Base-by-base conservation (phyloP, 208 protist species). In the Crithidia brevicula region DNA sequence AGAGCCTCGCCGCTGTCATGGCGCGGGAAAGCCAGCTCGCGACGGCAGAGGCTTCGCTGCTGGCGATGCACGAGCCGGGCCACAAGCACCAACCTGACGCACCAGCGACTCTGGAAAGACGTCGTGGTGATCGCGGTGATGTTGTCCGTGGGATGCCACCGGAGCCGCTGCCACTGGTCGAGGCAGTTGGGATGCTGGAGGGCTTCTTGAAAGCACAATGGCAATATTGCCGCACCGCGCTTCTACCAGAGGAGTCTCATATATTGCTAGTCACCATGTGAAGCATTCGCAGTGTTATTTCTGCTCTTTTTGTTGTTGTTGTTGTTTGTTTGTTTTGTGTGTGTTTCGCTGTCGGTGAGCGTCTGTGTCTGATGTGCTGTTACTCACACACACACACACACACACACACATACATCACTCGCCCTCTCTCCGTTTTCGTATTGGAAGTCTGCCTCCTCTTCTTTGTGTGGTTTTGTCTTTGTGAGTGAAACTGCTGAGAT, bases 241-340 rank as follows among this genome's bases (percentile, higher is more conserved):
- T 83, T 66, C 74, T 86, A 58, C 34, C 72, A 33, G 79, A 85
- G 49, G 85, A 86, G 34, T 78, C 80, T 22, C 63, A 74, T 18
- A 54, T 85, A 8, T 52, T 86, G 36, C 77, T 89, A n/a, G n/a
- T n/a, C n/a, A n/a, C n/a, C n/a, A n/a, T n/a, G n/a, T n/a, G n/a
- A n/a, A n/a, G n/a, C n/a, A n/a, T n/a, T n/a, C n/a, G n/a, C n/a
- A n/a, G n/a, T n/a, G n/a, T n/a, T n/a, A n/a, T n/a, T n/a, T n/a
- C n/a, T n/a, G n/a, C n/a, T n/a, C n/a, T n/a, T n/a, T n/a, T n/a
- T n/a, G n/a, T n/a, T n/a, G n/a, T n/a, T n/a, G n/a, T n/a, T n/a
- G n/a, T n/a, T n/a, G n/a, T n/a, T n/a, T n/a, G n/a, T n/a, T n/a
- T n/a, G n/a, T n/a, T n/a, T n/a, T n/a, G n/a, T n/a, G n/a, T n/a